Evolutionary conservation across 202 grass and related monocot species (phyloP), one percentile per base, ranked within the genome.

Genomic region (Zizania palustris): DNA sequence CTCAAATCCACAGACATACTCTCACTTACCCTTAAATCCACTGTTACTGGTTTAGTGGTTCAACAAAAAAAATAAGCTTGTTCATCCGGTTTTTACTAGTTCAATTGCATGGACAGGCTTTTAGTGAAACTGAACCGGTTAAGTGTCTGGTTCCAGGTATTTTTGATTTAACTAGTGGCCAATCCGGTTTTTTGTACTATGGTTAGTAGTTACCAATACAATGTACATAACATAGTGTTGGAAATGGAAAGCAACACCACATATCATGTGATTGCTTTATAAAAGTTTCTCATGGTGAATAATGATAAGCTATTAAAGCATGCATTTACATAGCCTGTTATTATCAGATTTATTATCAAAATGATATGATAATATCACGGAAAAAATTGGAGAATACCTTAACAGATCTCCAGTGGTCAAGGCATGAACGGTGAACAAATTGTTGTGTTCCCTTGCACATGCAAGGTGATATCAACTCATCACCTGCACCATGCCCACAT

Each of bases 401-500:
- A 49, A 93, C 91, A 74, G 91, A 90, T 6, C 91, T 88, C 91
- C 91, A 93, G 71, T 93, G 91, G 74, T 93, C 87, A 40, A 93
- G 91, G 79, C 91, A 93, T 74, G 91, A 90, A 44, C 91, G 82
- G 62, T 93, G 88, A 77, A 93, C 88, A 83, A 93, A 90, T 63
- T 93, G 88, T 41, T 93, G 91, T 62, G 91, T 93, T 75, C 91
- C 91, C 71, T 93, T 93, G 80, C 91, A 93, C 85, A 90, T 83
- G 82, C 91, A 93, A 78, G 91, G 91, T 80, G 91, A 93, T 86
- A 93, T 90, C 15, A 93, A 67, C 15, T 93, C 91, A 86, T 93
- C 91, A 81, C 85, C 91, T 93, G 42, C 69, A 84, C 2, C 18
- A 41, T 54, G 67, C 1, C 14, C 39, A 64, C 55, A 67, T 43